Percentiles rank a stretch among this genome's conserved stretches.
Conservation (phyloP, 805 yeast genomes). For the Zygotorulaspora sp. region DNA sequence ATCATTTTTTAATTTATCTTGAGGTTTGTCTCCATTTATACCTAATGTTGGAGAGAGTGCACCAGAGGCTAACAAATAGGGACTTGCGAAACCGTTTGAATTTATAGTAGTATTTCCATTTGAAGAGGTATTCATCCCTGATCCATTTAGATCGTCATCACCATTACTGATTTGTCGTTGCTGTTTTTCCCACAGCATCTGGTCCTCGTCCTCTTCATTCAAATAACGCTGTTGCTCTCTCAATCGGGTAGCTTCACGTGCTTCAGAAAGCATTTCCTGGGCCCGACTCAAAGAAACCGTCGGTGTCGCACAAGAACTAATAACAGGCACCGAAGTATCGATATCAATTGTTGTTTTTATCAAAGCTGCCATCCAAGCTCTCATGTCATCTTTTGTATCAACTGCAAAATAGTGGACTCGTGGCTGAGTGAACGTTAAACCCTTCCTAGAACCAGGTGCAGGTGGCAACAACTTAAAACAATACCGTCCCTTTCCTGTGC, state of each 20-base stretch:
- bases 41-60: slow-evolving; percentile 46
- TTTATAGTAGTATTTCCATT: slow-evolving; percentile 25
- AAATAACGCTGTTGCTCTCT: slow-evolving; percentile 43
- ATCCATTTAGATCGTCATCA: slow-evolving; percentile 18
- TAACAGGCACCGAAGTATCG: slow-evolving; percentile 87
- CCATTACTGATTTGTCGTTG: slow-evolving; percentile 18
- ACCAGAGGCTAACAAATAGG: slow-evolving; percentile 63
- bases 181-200: slow-evolving; percentile 32
- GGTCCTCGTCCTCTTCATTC: slow-evolving; percentile 30
- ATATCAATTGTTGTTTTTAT: slow-evolving; percentile 95
- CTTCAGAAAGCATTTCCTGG: slow-evolving; percentile 76
- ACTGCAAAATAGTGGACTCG: slow-evolving; percentile 95
- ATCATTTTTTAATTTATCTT: slow-evolving; percentile 7
- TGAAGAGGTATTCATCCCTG: slow-evolving; percentile 14
- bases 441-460: slow-evolving; percentile 93
- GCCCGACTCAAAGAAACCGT: slow-evolving; percentile 85
- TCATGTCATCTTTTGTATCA: slow-evolving; percentile 84
- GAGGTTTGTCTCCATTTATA: slow-evolving; percentile 11
- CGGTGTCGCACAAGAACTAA: slow-evolving; percentile 92
- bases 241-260: slow-evolving; percentile 65
- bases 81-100: slow-evolving; percentile 56
- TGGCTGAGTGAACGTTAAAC: slow-evolving; percentile 93
- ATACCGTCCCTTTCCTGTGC: slow-evolving; percentile 89
- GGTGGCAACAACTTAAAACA: slow-evolving; percentile 95
- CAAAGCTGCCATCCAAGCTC: slow-evolving; percentile 90